These are phyloP conservation scores for Letharia columbiana DNA, from an alignment of 495 filamentous ascomycete species.

Conservation along the genomic window DNA sequence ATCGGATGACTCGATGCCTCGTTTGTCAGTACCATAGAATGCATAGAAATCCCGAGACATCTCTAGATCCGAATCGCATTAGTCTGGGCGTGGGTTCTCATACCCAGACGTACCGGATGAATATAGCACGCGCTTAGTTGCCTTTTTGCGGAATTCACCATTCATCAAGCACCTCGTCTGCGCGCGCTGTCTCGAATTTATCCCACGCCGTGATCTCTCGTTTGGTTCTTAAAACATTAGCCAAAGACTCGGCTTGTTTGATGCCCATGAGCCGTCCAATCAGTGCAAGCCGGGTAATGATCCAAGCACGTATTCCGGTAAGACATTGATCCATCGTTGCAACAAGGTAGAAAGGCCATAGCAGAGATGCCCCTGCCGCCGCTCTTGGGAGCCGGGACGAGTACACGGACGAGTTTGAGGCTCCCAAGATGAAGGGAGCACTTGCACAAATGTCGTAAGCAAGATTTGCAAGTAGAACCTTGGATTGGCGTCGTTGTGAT, in stretches of 20 bases:
- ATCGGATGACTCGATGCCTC: not conserved
- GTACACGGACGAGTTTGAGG: not conserved
- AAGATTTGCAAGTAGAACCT: not conserved
- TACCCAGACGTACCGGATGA: not conserved
- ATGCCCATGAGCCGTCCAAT: slow-evolving; percentile 42
- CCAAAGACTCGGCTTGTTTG: slow-evolving; percentile 39
- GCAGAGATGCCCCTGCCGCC: slow-evolving; percentile 21
- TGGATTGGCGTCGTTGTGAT: slow-evolving; percentile 1
- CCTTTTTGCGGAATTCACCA: not conserved
- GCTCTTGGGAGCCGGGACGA: not conserved
- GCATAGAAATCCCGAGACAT: not conserved
- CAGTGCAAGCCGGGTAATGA: slow-evolving; percentile 33
- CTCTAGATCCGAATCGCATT: not conserved
- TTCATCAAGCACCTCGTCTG: slow-evolving; percentile 10
- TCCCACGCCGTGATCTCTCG: slow-evolving; percentile 14
- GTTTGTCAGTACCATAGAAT: not conserved
- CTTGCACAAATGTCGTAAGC: slow-evolving; percentile 10
- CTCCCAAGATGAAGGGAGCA: slow-evolving; percentile 10
- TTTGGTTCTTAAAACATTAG: slow-evolving; percentile 19
- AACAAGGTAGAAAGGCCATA: slow-evolving; percentile 43
- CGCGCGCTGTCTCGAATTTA: slow-evolving; percentile 2
- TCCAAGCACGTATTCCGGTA: slow-evolving; percentile 37
- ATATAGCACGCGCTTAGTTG: not conserved
- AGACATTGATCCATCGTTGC: slow-evolving; percentile 32
- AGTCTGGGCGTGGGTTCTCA: not conserved